A percentile compares a stretch with the other conserved stretches of the same genome.
Conservation (phyloP, 495 filamentous ascomycete genomes). For the Aspergillus panamensis region DNA sequence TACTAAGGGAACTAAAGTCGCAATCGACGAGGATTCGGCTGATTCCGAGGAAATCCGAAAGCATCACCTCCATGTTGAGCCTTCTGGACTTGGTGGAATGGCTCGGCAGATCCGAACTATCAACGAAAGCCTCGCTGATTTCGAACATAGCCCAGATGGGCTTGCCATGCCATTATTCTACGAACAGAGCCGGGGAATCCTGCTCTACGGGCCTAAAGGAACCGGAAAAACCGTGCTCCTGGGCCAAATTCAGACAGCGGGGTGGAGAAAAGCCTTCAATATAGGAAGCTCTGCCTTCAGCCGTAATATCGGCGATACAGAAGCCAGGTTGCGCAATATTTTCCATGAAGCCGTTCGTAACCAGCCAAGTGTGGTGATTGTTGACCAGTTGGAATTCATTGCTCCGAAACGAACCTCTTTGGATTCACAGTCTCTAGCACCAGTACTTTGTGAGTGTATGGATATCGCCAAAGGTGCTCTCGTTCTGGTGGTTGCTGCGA, state of each 20-base stretch:
- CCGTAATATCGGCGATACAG: constrained; percentile 37
- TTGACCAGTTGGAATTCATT: constrained; percentile 76
- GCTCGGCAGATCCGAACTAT: constrained; percentile 58
- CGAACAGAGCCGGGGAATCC: constrained; percentile 51
- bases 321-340: constrained; percentile 57
- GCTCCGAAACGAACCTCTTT: constrained; percentile 56
- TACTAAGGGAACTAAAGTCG: constrained; percentile 32
- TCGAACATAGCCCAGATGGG: constrained; percentile 39
- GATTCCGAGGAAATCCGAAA: constrained; percentile 15
- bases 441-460: constrained; percentile 43
- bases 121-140: constrained; percentile 62
- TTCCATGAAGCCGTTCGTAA: constrained; percentile 69
- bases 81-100: constrained; percentile 57
- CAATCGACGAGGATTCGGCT: constrained; percentile 29
- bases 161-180: constrained; percentile 43
- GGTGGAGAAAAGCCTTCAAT: constrained; percentile 64
- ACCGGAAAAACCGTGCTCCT: constrained; percentile 78
- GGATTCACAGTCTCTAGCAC: constrained; percentile 36
- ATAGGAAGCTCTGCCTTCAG: constrained; percentile 55
- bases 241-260: constrained; percentile 57
- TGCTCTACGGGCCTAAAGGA: constrained; percentile 79
- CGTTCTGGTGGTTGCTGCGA: constrained; percentile 70
- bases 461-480: constrained; percentile 40
- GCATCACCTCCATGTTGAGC: constrained; percentile 27
- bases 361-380: constrained; percentile 77